Percentiles rank a stretch among this genome's conserved stretches.
Evolutionary conservation across 352 stramenopile genomes (phyloP).

Genomic region (Peronospora belbahrii): DNA sequence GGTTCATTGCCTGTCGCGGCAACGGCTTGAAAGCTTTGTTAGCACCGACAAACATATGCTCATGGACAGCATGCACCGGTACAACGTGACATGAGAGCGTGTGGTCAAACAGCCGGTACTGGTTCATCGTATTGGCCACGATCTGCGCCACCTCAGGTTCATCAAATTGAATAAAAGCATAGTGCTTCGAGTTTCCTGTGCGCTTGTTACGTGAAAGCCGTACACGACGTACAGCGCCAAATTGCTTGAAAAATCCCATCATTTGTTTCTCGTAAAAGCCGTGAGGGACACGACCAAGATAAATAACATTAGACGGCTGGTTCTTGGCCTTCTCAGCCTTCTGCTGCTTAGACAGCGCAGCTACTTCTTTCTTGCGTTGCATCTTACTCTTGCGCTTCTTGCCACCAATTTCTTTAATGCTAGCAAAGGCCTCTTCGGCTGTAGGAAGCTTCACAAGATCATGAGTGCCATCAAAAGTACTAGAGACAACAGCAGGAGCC

Average conservation of each 20-base stretch:
- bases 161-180: conserved; percentile 95
- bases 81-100: conserved; percentile 91
- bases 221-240: conserved; percentile 88
- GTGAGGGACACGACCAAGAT: conserved; percentile 93
- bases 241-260: conserved; percentile 93
- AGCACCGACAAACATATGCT: conserved; percentile 80
- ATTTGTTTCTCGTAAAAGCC: conserved; percentile 97
- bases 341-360: conserved; percentile 12
- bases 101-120: conserved; percentile 92
- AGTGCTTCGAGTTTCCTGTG: conserved; percentile 91
- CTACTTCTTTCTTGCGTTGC: conserved; percentile 28
- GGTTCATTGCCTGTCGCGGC: conserved; percentile 58
- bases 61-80: conserved; percentile 78
- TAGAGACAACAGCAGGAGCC: conserved; percentile 5
- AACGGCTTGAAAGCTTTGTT: conserved; percentile 80
- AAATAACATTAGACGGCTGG: conserved; percentile 87
- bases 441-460: conserved; percentile 50
- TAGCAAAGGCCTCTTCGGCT: conserved; percentile 7
- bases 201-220: conserved; percentile 93
- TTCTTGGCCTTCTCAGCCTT: conserved; percentile 23
- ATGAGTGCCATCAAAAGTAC: conserved; percentile 36
- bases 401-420: neutral
- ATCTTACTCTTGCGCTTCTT: conserved; percentile 48
- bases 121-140: conserved; percentile 92
- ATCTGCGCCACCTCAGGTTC: conserved; percentile 89